Evolutionary conservation across 2,329 filamentous ascomycete species (phyloP), one percentile per base, ranked within the genome.

Genomic region (Ceratocystiopsis sp.): DNA sequence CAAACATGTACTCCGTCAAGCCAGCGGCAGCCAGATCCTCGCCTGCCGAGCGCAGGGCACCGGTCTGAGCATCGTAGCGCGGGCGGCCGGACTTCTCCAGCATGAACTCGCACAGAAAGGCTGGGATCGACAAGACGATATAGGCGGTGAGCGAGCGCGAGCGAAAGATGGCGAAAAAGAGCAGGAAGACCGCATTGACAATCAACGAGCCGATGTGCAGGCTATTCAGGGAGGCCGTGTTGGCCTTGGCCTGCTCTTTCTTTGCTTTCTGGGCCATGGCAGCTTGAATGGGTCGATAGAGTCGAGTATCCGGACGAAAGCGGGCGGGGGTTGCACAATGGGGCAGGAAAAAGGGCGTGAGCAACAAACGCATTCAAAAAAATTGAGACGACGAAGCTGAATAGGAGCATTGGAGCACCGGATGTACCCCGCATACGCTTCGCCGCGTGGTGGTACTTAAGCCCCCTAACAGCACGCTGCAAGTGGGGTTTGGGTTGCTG

Each of bases 1-100:
- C 91, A 72, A 93, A 98, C 81, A 96, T 84, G 67, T 93, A 96
- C 63, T 95, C 91, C 12, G 89, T 96, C 66, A 98, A 64, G 5
- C 91, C 91, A 33, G 80, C 73, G 11, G 85, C 84, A 42, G 82
- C 77, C 42, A 98, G 73, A 59, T 98, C 91, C 58, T 96, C 87
- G 37, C 91, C 89, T 1, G 84, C 68, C 32, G 71, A 75, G 57
- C 75, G 78, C 48, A 96, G 67, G n/a, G 78, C 69, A 14, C 68
- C 71, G 40, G 75, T 78, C 21, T 65, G 63, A 18, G 76, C 58
- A 50, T 77, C 74, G 57, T 79, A 83, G 47, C 68, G 78, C 19
- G 91, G 91, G 11, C 89, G 82, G 13, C 84, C 85, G 9, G 86
- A 76, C 39, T 73, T 72, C 61, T 98, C 91, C 48, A 98, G 79